Conservation (phyloP, 805 yeast species). For the Maudiozyma barnettii region DNA sequence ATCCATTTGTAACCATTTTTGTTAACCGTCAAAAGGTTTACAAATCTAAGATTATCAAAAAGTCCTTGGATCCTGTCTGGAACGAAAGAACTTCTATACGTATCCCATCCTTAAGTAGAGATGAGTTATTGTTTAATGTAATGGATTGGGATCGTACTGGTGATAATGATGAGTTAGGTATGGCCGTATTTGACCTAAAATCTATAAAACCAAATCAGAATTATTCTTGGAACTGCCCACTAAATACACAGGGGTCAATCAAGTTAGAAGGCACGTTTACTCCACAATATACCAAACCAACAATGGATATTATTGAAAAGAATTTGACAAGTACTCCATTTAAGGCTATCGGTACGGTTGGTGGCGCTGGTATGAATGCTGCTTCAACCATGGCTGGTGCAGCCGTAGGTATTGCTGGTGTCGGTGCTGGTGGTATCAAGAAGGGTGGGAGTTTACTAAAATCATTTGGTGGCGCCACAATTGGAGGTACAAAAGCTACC, state of each 20-base stretch:
- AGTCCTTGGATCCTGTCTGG: conserved; percentile 67
- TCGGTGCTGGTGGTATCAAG: conserved; percentile 38
- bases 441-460: conserved; percentile 39
- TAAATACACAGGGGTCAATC: conserved; percentile 61
- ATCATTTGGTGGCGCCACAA: conserved; percentile 26
- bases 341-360: conserved; percentile 33
- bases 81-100: conserved; percentile 55
- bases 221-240: conserved; percentile 38
- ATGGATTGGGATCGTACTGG: conserved; percentile 78
- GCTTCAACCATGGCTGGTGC: conserved; percentile 32
- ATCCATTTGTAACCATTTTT: conserved; percentile 50
- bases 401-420: conserved; percentile 37
- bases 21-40: conserved; percentile 45
- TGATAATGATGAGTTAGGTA: conserved; percentile 52
- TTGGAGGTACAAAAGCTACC: conserved; percentile 6
- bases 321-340: conserved; percentile 39
- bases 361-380: conserved; percentile 34
- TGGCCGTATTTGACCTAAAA: conserved; percentile 40
- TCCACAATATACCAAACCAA: conserved; percentile 64
- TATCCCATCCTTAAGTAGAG: conserved; percentile 52
- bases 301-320: conserved; percentile 35
- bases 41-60: conserved; percentile 55
- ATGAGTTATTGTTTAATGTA: conserved; percentile 39
- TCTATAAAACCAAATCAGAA: conserved; percentile 38
- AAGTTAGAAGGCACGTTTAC: conserved; percentile 43